Conservation (phyloP, 2,329 filamentous ascomycete species). For the Xylaria multiplex region DNA sequence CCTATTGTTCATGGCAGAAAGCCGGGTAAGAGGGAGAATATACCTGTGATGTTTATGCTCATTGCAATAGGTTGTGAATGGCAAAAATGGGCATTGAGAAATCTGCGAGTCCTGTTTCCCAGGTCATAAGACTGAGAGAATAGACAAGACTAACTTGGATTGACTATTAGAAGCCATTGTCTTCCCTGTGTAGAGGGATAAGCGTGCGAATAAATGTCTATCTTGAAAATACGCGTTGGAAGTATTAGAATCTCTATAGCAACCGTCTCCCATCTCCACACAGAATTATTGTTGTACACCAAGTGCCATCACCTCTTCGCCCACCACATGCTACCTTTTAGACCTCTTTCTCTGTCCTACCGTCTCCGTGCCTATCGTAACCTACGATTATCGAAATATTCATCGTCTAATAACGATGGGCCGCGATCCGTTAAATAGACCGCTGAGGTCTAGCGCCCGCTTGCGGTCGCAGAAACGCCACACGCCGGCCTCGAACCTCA, state of each 20-base stretch:
- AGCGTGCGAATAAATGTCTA: slow-evolving; percentile 6
- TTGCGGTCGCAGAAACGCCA: slow-evolving; percentile 37
- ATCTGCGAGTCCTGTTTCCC: too few relatives aligned
- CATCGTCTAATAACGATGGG: slow-evolving; percentile 5
- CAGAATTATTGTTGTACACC: neutral
- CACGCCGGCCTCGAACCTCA: slow-evolving; percentile 42
- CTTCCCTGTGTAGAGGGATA: neutral
- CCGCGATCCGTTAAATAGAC: slow-evolving; percentile 10
- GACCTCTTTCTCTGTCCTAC: slow-evolving; percentile 10
- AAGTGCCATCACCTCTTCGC: neutral
- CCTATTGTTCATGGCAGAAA: neutral
- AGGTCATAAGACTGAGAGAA: neutral
- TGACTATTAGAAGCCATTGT: neutral
- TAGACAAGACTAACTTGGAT: neutral
- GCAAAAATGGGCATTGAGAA: neutral
- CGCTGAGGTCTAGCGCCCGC: slow-evolving; percentile 11
- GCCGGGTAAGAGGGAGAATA: neutral
- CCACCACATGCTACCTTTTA: slow-evolving; percentile 1
- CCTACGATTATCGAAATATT: neutral
- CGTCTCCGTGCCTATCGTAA: neutral
- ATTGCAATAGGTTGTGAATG: neutral
- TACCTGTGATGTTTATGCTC: neutral
- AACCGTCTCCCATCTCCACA: neutral
- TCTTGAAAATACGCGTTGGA: neutral
- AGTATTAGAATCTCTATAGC: neutral